phyloP scores from a whole-genome alignment of 2,329 filamentous ascomycete genomes.

The Scytalidium lignicola region DNA sequence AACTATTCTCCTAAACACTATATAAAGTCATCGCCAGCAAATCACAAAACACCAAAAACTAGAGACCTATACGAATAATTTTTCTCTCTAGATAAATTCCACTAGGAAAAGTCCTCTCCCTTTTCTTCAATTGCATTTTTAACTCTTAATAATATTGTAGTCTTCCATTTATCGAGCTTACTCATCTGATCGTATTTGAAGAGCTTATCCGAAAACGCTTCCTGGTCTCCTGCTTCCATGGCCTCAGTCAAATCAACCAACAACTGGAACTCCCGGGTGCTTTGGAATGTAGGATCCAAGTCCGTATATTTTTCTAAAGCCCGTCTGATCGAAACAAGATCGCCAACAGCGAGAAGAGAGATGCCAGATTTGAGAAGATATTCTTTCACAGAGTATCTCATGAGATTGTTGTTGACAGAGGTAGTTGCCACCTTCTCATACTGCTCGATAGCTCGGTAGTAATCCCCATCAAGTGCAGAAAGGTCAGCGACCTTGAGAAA shows the following conservation, averaged over 20 bases:
- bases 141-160: conserved; percentile 71
- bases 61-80: conserved; percentile 1
- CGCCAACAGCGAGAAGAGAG: conserved; percentile 71
- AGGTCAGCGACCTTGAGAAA: conserved; percentile 90
- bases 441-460: conserved; percentile 73
- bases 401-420: conserved; percentile 82
- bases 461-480: conserved; percentile 74
- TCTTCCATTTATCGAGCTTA: conserved; percentile 98
- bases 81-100: neutral
- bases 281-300: conserved; percentile 69
- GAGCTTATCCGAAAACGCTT: conserved; percentile 78
- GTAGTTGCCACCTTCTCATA: conserved; percentile 79
- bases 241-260: conserved; percentile 71
- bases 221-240: conserved; percentile 72
- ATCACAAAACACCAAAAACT: conserved; percentile 14
- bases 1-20: neutral
- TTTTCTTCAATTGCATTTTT: conserved; percentile 77
- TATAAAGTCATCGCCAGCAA: conserved; percentile 21
- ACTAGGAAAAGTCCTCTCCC: conserved; percentile 62
- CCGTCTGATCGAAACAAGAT: conserved; percentile 72
- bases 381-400: conserved; percentile 92
- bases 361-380: conserved; percentile 93
- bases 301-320: conserved; percentile 80
- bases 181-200: conserved; percentile 89
- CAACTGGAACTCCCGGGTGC: conserved; percentile 76